Base-by-base conservation (phyloP, 805 yeast species). In the Zygotorulaspora sp. region DNA sequence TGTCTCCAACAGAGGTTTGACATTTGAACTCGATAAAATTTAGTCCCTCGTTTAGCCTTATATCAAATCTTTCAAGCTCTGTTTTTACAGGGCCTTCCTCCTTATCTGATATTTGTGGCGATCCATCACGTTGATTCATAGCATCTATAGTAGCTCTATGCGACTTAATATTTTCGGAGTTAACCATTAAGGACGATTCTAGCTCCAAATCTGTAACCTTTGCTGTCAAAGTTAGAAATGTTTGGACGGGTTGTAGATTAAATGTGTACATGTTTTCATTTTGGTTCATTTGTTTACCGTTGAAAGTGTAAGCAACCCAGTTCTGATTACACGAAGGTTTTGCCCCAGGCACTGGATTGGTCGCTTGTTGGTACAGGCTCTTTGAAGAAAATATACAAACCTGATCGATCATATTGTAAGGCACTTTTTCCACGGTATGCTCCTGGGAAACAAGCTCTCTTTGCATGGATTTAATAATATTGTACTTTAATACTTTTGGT, bases 31-130 rank as follows among this genome's bases (percentile, higher is more conserved):
- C 58, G n/a, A 58, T 26, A 7, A 26, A 38, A 34, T 60, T 60
- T 16, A 58, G 35, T n/a, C 65, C 65, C 37, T 60, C 65, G 20
- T 41, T 34, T 19, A 60, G 44, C 18, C 55, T 52, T 6, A 60
- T 38, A 25, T 58, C 62, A 34, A 44, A 60, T n/a, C 44, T 54
- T 27, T 50, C 48, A 8, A 49, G 40, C 16, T 36, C 55, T 7
- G 24, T 30, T 5, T 32, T 34, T 10, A 29, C 36, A 23, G 27
- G 30, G 17, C 35, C 41, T 11, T 20, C 33, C 13, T 35, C 33
- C 5, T 22, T 14, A 15, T 44, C 43, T 13, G 42, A 37, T 17
- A 20, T 31, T 6, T 31, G 34, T n/a, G 44, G 20, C 6, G 33
- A 34, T 10, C 35, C 45, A 6, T 34, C 39, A 22, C 33, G 45